Evolutionary conservation across 2,329 filamentous ascomycete species (phyloP).

Genomic region (Aspergillus phoenicis): DNA sequence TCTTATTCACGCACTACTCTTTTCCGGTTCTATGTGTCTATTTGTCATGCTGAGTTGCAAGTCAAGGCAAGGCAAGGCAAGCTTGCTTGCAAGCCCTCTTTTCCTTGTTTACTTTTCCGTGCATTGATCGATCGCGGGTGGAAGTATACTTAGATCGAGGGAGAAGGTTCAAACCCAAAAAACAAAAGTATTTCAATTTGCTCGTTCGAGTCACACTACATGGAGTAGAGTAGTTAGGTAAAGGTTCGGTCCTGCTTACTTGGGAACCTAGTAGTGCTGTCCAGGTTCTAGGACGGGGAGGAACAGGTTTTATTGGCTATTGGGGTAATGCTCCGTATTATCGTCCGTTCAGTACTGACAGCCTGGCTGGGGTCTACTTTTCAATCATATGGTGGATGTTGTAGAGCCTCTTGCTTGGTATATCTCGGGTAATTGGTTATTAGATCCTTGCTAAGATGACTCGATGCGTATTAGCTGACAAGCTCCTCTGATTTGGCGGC

Average conservation of each 20-base stretch:
- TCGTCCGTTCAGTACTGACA: background rate
- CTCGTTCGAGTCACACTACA: background rate
- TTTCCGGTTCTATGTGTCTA: background rate
- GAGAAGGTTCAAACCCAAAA: background rate
- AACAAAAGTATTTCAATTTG: background rate
- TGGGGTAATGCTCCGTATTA: background rate
- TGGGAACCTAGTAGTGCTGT: background rate
- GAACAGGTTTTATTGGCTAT: no score
- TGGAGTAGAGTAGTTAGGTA: background rate
- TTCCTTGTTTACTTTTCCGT: background rate
- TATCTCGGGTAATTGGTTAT: background rate
- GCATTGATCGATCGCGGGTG: background rate
- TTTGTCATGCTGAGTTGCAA: background rate
- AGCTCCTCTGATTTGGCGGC: background rate
- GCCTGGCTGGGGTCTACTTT: background rate
- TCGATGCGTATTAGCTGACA: background rate
- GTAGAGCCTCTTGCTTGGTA: background rate
- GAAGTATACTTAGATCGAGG: background rate
- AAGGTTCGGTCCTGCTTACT: background rate
- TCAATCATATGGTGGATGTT: background rate
- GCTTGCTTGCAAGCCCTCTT: background rate
- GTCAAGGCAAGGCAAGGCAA: no score
- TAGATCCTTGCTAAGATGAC: background rate
- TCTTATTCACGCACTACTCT: background rate
- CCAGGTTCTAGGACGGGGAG: no score